Conservation (phyloP, 305 asterid genomes). For the Rubia balearica region DNA sequence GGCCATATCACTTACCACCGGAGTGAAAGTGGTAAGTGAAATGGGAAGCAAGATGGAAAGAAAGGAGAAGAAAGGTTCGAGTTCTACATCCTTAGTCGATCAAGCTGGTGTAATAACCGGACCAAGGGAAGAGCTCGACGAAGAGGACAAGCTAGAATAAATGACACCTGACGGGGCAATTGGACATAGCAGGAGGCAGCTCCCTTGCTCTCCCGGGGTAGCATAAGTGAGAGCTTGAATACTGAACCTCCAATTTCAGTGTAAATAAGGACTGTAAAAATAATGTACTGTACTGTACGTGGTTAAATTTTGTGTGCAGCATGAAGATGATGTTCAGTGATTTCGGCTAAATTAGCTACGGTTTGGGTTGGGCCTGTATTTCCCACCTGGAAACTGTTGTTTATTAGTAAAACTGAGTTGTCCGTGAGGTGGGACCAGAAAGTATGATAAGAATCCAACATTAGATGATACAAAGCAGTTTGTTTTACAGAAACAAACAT, state of each 20-base stretch:
- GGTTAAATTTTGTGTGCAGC: not conserved
- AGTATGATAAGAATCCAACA: not conserved
- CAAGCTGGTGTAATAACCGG: constrained; percentile 6
- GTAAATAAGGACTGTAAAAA: not conserved
- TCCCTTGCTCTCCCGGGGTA: not conserved
- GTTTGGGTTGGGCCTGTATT: not conserved
- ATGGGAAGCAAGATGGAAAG: constrained; percentile 28
- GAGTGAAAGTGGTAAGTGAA: constrained; percentile 26
- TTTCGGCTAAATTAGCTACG: not conserved
- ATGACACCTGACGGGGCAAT: not conserved
- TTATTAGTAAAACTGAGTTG: not conserved
- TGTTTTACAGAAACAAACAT: not conserved
- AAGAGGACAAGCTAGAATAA: constrained; percentile 35
- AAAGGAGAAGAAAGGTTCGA: constrained; percentile 26
- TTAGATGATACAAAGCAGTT: not conserved
- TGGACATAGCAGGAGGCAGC: not conserved
- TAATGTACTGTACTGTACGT: not conserved
- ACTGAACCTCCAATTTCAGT: not conserved
- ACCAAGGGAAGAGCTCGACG: constrained; percentile 22
- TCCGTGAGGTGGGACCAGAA: constrained; percentile 1
- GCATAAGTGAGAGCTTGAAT: not conserved
- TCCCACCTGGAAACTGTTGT: not conserved
- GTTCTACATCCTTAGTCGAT: constrained; percentile 18
- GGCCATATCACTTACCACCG: constrained; percentile 31
- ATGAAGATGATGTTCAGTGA: not conserved